Evolutionary conservation across 495 filamentous ascomycete genomes (phyloP), one percentile per base, ranked within the genome.

Genomic region (Pyrenula aspistea): DNA sequence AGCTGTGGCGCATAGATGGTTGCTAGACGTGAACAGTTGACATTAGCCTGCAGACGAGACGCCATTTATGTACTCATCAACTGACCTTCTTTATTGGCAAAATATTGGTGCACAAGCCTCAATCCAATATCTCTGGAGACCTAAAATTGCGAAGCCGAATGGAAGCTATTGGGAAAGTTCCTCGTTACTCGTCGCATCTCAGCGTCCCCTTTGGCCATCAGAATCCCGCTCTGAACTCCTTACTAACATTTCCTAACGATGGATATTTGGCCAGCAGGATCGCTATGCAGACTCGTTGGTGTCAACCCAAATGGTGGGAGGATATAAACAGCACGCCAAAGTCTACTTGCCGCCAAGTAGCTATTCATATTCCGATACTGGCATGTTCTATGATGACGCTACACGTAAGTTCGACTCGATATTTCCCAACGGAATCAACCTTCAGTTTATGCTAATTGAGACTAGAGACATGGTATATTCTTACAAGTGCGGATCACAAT

Each of bases 181-280:
- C 56, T 49, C 53, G 22, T 0, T 1, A 12, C 19, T 49, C n/a
- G n/a, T n/a, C n/a, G n/a, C n/a, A n/a, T n/a, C n/a, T n/a, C n/a
- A n/a, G n/a, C n/a, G n/a, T n/a, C n/a, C n/a, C n/a, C n/a, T n/a
- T n/a, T n/a, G n/a, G n/a, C n/a, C n/a, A n/a, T n/a, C n/a, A n/a
- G n/a, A n/a, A n/a, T n/a, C n/a, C n/a, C n/a, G n/a, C n/a, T 24
- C 15, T 12, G 15, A 48, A 56, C 22, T 12, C 8, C 49, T 23
- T 48, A 59, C 24, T 59, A 22, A 11, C 19, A 12, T 53, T 55
- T 8, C 31, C 23, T 20, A 20, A 22, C 48, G 12, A 60, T 55
- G 71, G 72, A 65, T 77, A 12, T 77, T 68, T 62, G 74, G 74
- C 2, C 74, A 77, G 60, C 67, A 74, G 25, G 68, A 77, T 51